Evolutionary conservation across 2,329 filamentous ascomycete genomes (phyloP).

Genomic region (Rutstroemia sp.): DNA sequence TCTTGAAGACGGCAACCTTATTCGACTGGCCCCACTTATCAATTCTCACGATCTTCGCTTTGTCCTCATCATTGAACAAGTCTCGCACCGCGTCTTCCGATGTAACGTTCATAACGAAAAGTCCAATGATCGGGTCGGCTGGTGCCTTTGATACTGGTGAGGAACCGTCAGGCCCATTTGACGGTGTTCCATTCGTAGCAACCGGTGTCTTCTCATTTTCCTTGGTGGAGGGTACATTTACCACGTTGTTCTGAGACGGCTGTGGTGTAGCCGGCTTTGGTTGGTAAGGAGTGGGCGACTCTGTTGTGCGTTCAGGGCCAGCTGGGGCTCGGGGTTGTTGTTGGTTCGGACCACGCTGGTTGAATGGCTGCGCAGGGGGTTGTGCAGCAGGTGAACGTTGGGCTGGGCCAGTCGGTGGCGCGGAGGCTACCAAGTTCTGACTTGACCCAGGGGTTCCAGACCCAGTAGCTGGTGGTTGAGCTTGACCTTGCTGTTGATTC

Average conservation of each 20-base stretch:
- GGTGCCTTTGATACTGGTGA: conserved; percentile 54
- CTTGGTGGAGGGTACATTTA: conserved; percentile 34
- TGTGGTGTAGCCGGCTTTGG: conserved; percentile 42
- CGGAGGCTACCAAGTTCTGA: conserved; percentile 28
- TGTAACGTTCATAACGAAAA: conserved; percentile 85
- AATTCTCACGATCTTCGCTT: conserved; percentile 68
- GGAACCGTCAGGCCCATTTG: conserved; percentile 42
- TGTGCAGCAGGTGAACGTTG: conserved; percentile 24
- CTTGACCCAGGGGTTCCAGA: conserved; percentile 30
- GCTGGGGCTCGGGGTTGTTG: conserved; percentile 26
- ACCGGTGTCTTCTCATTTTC: conserved; percentile 47
- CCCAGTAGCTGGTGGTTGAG: conserved; percentile 30
- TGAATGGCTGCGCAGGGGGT: conserved; percentile 21
- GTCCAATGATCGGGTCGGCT: conserved; percentile 65
- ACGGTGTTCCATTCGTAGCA: conserved; percentile 43
- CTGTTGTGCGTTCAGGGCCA: conserved; percentile 24
- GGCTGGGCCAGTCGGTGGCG: conserved; percentile 25
- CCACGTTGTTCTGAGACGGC: conserved; percentile 29
- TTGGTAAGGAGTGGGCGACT: conserved; percentile 26
- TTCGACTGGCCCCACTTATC: conserved; percentile 73
- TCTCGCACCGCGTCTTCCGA: conserved; percentile 76
- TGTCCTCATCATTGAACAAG: conserved; percentile 77
- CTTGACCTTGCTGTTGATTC: conserved; percentile 21
- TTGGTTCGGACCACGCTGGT: conserved; percentile 23
- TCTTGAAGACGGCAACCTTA: conserved; percentile 82